Evolutionary conservation across 257 asterid genomes (phyloP).

Genomic region (Galeopsis tetrahit): DNA sequence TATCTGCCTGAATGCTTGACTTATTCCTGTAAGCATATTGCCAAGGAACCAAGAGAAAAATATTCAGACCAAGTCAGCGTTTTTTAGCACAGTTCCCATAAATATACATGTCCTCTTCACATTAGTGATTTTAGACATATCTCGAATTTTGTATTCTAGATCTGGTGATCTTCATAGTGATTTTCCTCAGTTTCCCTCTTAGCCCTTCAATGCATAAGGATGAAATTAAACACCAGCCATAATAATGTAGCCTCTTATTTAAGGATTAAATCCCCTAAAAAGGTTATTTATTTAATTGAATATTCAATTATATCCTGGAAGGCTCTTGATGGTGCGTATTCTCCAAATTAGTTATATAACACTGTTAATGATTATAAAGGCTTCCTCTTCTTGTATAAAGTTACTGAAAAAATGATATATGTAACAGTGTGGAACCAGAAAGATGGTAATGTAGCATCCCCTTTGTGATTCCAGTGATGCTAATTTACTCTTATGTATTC

Average conservation of each 20-base stretch:
- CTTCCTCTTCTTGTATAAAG: slow-evolving; percentile 20
- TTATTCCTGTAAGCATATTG: slow-evolving; percentile 21
- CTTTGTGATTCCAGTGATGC: slow-evolving; percentile 21
- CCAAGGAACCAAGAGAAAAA: neutral
- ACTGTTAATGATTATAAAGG: neutral
- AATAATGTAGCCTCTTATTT: neutral
- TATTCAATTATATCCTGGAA: slow-evolving; percentile 23
- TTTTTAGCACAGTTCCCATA: slow-evolving; percentile 19
- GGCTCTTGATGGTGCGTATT: slow-evolving; percentile 21
- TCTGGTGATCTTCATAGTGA: neutral
- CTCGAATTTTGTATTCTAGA: neutral
- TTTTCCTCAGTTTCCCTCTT: neutral
- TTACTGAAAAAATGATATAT: slow-evolving; percentile 19
- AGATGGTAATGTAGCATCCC: slow-evolving; percentile 13
- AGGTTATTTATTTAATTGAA: slow-evolving; percentile 1
- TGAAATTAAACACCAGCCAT: neutral
- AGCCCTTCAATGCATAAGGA: slow-evolving; percentile 17
- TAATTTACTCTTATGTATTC: slow-evolving; percentile 26
- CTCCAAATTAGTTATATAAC: neutral
- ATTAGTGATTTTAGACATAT: neutral
- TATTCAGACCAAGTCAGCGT: neutral
- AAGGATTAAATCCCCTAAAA: slow-evolving; percentile 9
- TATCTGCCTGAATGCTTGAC: slow-evolving; percentile 8
- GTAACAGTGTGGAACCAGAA: neutral
- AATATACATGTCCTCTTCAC: slow-evolving; percentile 5